phyloP scores from a whole-genome alignment of 106 monocot species.

The Acorus gramineus region DNA sequence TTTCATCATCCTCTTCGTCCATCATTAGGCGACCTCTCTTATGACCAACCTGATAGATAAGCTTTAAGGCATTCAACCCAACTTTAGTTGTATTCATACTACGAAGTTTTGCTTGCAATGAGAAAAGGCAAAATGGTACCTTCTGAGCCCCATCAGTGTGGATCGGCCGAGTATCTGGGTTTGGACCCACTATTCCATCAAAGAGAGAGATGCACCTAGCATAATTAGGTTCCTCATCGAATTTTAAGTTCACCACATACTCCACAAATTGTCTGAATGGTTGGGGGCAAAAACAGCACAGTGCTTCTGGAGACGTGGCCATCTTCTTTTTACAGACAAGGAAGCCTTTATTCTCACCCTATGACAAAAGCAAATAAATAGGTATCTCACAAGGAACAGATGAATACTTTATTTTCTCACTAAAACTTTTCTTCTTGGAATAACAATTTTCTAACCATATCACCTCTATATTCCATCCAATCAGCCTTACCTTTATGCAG shows the following conservation, averaged over 20 bases:
- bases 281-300: conserved; percentile 68
- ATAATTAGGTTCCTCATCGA: conserved; percentile 95
- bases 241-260: conserved; percentile 79
- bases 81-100: conserved; percentile 14
- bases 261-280: conserved; percentile 79
- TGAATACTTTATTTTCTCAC: not conserved
- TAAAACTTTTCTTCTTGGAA: no score
- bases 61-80: conserved; percentile 30
- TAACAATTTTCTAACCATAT: no score
- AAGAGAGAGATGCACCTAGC: conserved; percentile 76
- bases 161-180: conserved; percentile 73
- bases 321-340: conserved; percentile 97
- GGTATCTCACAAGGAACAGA: not conserved
- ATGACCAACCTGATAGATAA: conserved; percentile 79
- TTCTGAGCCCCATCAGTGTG: conserved; percentile 89
- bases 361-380: not conserved
- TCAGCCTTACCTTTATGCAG: no score
- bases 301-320: conserved; percentile 66
- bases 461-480: no score
- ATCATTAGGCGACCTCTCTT: conserved; percentile 69
- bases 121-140: conserved; percentile 19
- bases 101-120: no score
- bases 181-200: conserved; percentile 70
- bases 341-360: conserved; percentile 95
- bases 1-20: conserved; percentile 74